These are phyloP conservation scores for Leccinum arenicola DNA, from an alignment of 768 basidiomycete species.

Conservation along the genomic window DNA sequence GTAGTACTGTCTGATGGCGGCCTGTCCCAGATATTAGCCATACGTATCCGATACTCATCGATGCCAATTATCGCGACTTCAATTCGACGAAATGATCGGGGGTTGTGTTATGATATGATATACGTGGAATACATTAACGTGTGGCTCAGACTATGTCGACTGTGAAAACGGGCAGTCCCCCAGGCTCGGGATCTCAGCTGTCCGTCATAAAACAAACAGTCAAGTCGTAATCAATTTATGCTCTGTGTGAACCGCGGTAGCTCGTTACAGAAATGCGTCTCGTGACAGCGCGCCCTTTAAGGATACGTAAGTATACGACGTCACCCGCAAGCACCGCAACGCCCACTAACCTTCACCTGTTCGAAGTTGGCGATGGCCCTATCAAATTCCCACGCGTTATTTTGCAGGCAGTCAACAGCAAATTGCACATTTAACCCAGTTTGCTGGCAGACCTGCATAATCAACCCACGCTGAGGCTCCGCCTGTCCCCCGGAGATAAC, in stretches of 20 bases:
- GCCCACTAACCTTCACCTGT: conserved; percentile 70
- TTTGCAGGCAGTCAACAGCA: conserved; percentile 79
- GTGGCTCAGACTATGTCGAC: neutral
- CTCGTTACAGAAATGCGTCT: conserved; percentile 50
- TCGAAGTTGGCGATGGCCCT: conserved; percentile 84
- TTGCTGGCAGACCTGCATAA: conserved; percentile 64
- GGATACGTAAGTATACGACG: conserved; percentile 27
- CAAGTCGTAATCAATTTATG: conserved; percentile 7
- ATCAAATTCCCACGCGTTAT: conserved; percentile 82
- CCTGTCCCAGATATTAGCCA: conserved; percentile 10
- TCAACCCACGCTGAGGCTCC: conserved; percentile 65
- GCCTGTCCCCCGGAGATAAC: conserved; percentile 40
- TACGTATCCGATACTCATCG: conserved; percentile 19
- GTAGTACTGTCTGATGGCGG: conserved; percentile 21
- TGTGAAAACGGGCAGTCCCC: neutral
- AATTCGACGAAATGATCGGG: conserved; percentile 21
- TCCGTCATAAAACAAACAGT: neutral
- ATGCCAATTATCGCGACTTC: conserved; percentile 15
- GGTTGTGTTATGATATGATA: conserved; percentile 17
- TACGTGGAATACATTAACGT: conserved; percentile 27
- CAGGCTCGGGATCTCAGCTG: neutral
- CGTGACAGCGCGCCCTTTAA: conserved; percentile 47
- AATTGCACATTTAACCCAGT: conserved; percentile 81
- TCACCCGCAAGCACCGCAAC: neutral
- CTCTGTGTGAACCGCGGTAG: conserved; percentile 12